Evolutionary conservation across 2,329 filamentous ascomycete species (phyloP), one percentile per base, ranked within the genome.

Genomic region (Coniochaeta sp.): DNA sequence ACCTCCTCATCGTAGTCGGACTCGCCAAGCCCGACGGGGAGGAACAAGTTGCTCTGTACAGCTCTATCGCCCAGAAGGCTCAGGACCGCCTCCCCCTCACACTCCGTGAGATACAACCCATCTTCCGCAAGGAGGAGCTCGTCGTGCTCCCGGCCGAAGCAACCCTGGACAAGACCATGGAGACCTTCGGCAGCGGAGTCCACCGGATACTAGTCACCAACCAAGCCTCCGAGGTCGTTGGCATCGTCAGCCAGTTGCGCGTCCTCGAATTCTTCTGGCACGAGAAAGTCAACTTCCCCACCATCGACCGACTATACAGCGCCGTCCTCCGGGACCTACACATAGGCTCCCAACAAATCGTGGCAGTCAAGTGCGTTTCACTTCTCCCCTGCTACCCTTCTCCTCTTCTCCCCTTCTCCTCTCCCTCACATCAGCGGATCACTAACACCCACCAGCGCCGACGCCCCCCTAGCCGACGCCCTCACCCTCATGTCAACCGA

Each of bases 261-360:
- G 76, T 97, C 49, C 81, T 96, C 55, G 83, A 89, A 59, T 99
- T 97, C 72, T 89, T 97, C 61, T 99, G 92, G 92, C 89, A 95
- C 60, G 94, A 97, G 69, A 87, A 88, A 13, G 78, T 87, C 63
- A 90, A 89, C 66, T 97, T 97, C 65, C 85, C 89, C 0, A 78
- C 79, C 12, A 89, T 97, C 51, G 90, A 96, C 57, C 78, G 86
- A 55, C 76, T 97, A 10, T 96, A 96, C 65, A 82, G 87, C 3
- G 76, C 80, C 50, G 74, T 84, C 47, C 71, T 99, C 58, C 84
- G 84, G 53, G 91, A 97, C 55, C 73, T 97, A 47, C 81, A 81
- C 24, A 82, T 97, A 57, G 92, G 91, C 6, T 87, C 87, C 6
- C 87, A 89, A 58, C 78, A 86, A 35, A 89, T 92, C 51, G 82